These are phyloP conservation scores for Hymenoscyphus fraxineus DNA, from an alignment of 2,329 filamentous ascomycete species.

Conservation along the genomic window DNA sequence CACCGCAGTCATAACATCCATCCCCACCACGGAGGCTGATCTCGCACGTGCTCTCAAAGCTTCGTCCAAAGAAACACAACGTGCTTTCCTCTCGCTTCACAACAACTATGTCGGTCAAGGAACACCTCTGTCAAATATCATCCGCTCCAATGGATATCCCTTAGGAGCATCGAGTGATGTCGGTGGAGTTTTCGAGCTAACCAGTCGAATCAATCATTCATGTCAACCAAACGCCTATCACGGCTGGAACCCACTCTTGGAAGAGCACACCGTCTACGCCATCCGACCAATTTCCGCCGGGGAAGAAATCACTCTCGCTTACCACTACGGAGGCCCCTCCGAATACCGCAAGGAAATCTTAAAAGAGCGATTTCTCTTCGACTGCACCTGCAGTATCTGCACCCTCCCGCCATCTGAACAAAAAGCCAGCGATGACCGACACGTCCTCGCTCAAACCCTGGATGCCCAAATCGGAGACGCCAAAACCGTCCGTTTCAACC, in stretches of 20 bases:
- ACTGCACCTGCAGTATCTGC: constrained; percentile 36
- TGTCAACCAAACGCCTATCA: constrained; percentile 38
- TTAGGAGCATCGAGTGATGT: constrained; percentile 27
- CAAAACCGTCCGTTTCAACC: constrained; percentile 10
- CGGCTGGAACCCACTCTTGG: constrained; percentile 34
- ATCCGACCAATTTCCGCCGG: constrained; percentile 33
- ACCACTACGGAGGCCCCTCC: constrained; percentile 22
- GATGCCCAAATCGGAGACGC: constrained; percentile 27
- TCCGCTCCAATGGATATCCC: constrained; percentile 15
- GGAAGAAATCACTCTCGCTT: constrained; percentile 37
- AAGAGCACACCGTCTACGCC: constrained; percentile 34
- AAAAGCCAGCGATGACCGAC: constrained; percentile 29
- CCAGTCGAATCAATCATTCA: constrained; percentile 37
- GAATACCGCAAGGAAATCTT: constrained; percentile 26
- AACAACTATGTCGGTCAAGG: constrained; percentile 13
- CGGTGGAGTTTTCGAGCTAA: constrained; percentile 35
- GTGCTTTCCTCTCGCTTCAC: constrained; percentile 19
- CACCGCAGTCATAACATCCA: constrained; percentile 24
- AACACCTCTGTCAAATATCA: constrained; percentile 11
- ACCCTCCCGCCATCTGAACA: constrained; percentile 32
- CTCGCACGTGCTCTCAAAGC: constrained; percentile 22
- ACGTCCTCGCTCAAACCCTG: constrained; percentile 22
- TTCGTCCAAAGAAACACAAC: constrained; percentile 20
- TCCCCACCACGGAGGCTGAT: constrained; percentile 24
- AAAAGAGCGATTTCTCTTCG: constrained; percentile 33